Evolutionary conservation across 176 grass and related monocot genomes (phyloP).

Genomic region (Otatea glauca): DNA sequence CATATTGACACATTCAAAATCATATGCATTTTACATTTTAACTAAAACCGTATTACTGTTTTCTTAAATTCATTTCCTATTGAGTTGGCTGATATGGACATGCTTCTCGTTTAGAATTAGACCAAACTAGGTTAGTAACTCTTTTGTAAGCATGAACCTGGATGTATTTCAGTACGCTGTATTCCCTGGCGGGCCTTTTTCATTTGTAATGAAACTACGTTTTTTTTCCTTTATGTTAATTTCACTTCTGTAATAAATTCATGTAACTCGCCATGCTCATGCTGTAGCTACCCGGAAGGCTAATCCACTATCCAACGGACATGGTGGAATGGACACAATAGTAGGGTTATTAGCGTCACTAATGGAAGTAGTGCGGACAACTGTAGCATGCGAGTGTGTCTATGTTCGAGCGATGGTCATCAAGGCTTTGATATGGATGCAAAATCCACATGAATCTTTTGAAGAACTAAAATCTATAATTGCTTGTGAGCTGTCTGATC

Average conservation of each 20-base stretch:
- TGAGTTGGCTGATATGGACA: not conserved
- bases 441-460: conserved; percentile 96
- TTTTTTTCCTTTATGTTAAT: conserved; percentile 9
- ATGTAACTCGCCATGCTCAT: conserved; percentile 32
- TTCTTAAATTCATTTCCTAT: conserved; percentile 13
- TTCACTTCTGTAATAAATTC: conserved; percentile 21
- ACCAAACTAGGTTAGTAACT: not conserved
- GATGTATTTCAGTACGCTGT: conserved; percentile 8
- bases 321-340: conserved; percentile 82
- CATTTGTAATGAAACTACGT: conserved; percentile 9
- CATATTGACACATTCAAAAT: not conserved
- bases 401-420: conserved; percentile 99
- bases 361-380: conserved; percentile 97
- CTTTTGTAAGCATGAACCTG: conserved; percentile 21
- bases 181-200: conserved; percentile 1
- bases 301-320: conserved; percentile 74
- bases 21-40: not conserved
- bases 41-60: not conserved
- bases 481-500: conserved; percentile 96
- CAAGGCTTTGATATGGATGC: conserved; percentile 99
- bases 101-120: conserved; percentile 21
- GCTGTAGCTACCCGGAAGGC: conserved; percentile 70
- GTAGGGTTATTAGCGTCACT: conserved; percentile 92
- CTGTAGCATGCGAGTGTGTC: conserved; percentile 96
- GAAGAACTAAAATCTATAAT: conserved; percentile 95